Evolutionary conservation across 352 stramenopile species (phyloP).

Genomic region (Achlya hypogyna): DNA sequence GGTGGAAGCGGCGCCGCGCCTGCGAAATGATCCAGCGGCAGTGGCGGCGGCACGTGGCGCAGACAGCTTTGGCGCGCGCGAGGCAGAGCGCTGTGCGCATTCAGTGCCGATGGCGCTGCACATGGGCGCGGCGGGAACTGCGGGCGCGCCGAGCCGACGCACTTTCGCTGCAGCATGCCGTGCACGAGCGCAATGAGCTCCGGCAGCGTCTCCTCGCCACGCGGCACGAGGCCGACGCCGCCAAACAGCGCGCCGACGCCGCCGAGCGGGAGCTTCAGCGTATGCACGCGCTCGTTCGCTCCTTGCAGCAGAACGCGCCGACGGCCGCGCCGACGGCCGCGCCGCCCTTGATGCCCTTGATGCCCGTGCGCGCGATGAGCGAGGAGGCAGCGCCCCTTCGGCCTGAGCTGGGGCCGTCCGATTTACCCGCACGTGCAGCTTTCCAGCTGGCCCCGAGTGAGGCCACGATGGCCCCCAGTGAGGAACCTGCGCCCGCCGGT

Average conservation of each 20-base stretch:
- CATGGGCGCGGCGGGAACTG: background rate
- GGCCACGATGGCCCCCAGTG: too few relatives aligned
- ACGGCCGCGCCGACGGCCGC: background rate
- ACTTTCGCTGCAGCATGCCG: slow-evolving; percentile 11
- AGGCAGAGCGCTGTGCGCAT: background rate
- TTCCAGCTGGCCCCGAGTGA: too few relatives aligned
- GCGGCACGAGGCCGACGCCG: background rate
- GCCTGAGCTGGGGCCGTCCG: too few relatives aligned
- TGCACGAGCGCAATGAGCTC: slow-evolving; percentile 15
- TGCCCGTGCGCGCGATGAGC: background rate
- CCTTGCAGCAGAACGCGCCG: background rate
- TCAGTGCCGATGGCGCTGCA: slow-evolving; percentile 10
- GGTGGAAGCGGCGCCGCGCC: background rate
- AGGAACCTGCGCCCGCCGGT: too few relatives aligned
- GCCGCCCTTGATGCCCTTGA: background rate
- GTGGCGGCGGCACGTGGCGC: background rate
- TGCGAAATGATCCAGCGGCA: background rate
- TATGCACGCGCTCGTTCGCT: background rate
- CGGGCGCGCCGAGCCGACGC: background rate
- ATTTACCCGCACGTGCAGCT: too few relatives aligned
- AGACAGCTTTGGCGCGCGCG: background rate
- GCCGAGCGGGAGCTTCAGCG: slow-evolving; percentile 5
- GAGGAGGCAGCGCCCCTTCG: too few relatives aligned
- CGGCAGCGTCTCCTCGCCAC: background rate
- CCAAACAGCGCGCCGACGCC: slow-evolving; percentile 5